Evolutionary conservation across 495 filamentous ascomycete genomes (phyloP), one percentile per base, ranked within the genome.

Genomic region (Collariella sp.): DNA sequence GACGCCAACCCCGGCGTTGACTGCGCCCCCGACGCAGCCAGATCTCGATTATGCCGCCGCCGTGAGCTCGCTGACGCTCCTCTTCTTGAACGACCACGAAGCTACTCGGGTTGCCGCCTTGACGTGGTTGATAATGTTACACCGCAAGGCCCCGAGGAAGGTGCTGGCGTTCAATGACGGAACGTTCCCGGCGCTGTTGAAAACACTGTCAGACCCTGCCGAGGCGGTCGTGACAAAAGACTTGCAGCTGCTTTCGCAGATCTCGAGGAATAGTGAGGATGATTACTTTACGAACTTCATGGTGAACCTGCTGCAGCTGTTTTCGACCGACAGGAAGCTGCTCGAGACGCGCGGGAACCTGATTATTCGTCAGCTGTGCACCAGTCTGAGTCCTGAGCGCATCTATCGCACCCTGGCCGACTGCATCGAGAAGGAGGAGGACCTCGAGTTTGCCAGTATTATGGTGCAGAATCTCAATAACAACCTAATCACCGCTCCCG

Each of bases 381-480:
- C 91, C 46, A 96, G 86, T 56, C 73, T 99, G 29, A 94, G 90
- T 56, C 83, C 94, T 1, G 94, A 97, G 67, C 82, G 91, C 46
- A 99, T 99, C 54, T 99, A 96, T 65, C 85, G 94, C 29, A 97
- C 90, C 5, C 70, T 99, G 46, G 94, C 94, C 42, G 94, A 97
- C 57, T 96, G 93, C 67, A 83, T 99, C 7, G 94, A 97, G 68
- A 95, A 94, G 57, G 94, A 99, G 68, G 91, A 97, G 74, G 93
- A 99, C 65, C 78, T 96, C 31, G 94, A 97, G 66, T 99, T 99
- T 69, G 90, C 94, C 16, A 96, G 91, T 59, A 99, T 97, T 61
- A 99, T 99, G 94, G 89, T 99, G 23, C 94, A 97, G 64, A 96
- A 97, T 67, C 76, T 99, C 41, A 99, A 99, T 70, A 99, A 99